Base-by-base conservation (phyloP, 495 filamentous ascomycete species). In the Aspergillus sparsus region DNA sequence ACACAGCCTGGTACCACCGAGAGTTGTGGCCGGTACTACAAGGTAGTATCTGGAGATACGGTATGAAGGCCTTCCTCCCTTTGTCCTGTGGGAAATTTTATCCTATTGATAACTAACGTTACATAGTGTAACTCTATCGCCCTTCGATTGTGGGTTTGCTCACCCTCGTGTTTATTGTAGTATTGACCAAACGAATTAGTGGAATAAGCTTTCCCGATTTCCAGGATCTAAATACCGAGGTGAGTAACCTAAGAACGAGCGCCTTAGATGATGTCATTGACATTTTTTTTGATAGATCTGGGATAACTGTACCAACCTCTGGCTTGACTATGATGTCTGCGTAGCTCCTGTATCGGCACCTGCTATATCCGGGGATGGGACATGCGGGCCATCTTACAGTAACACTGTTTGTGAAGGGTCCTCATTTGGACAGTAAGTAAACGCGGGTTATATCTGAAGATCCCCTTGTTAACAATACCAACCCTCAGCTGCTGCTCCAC, bases 341-440 rank as follows among this genome's bases (percentile, higher is more conserved):
- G 54, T 56, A n/a, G 54, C 54, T 56, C 54, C 54, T 34, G 54
- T 56, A n/a, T 46, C 54, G 2, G 16, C 18, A 47, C 15, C 37
- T 33, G 8, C 41, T 13, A 27, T 56, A 15, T 56, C 54, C 16
- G 21, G 31, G 27, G 21, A 56, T 56, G 41, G 54, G 16, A 45
- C 37, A 45, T 56, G 54, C 21, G 41, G 54, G 21, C 54, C 41
- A 46, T 56, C 54, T 34, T 35, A 46, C 41, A 33, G 16, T 46
- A 45, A 56, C 37, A 56, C 41, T 46, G 16, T 46, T n/a, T 56
- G 54, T 33, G 16, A 46, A 46, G 54, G 54, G 21, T 46, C 39
- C 41, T 56, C 54, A 46, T 56, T 56, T 47, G 54, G 54, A 47
- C 18, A 56, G 54, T 56, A 47, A 56, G 54, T 56, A 39, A 35